A percentile compares a stretch with the other conserved stretches of the same genome.
phyloP scores from a whole-genome alignment of 352 stramenopile genomes.

The Phytophthora pini region DNA sequence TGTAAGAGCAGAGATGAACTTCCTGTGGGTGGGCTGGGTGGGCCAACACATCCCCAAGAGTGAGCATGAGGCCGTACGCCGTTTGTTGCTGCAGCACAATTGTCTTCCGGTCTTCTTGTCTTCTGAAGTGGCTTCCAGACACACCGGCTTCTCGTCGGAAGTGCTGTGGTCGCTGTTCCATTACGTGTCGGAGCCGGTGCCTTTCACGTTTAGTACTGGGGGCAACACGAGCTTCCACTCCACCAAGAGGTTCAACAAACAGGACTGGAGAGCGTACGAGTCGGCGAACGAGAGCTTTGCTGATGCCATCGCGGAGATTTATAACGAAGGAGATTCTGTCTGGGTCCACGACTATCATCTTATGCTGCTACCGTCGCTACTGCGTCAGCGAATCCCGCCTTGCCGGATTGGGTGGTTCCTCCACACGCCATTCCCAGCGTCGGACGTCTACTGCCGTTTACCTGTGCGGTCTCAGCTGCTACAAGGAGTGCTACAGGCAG shows the following conservation, averaged over 20 bases:
- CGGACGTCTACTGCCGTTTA: slow-evolving; percentile 86
- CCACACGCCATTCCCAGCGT: slow-evolving; percentile 89
- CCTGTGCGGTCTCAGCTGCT: slow-evolving; percentile 82
- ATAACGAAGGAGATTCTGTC: slow-evolving; percentile 89
- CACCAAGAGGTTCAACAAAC: slow-evolving; percentile 86
- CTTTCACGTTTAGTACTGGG: slow-evolving; percentile 50
- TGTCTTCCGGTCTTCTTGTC: slow-evolving; percentile 89
- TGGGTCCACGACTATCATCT: slow-evolving; percentile 93
- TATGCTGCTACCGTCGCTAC: slow-evolving; percentile 87
- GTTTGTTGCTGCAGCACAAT: slow-evolving; percentile 86
- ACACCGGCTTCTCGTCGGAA: slow-evolving; percentile 91
- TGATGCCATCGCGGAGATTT: slow-evolving; percentile 85
- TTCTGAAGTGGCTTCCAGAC: slow-evolving; percentile 82
- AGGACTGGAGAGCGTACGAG: slow-evolving; percentile 91
- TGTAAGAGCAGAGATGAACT: slow-evolving; percentile 67
- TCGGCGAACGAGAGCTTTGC: slow-evolving; percentile 89
- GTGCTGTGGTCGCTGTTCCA: slow-evolving; percentile 93
- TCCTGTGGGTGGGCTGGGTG: slow-evolving; percentile 91
- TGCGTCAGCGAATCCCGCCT: slow-evolving; percentile 75
- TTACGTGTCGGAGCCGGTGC: slow-evolving; percentile 84
- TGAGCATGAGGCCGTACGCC: slow-evolving; percentile 77
- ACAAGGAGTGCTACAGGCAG: slow-evolving; percentile 79
- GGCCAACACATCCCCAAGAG: slow-evolving; percentile 87
- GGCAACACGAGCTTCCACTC: slow-evolving; percentile 51
- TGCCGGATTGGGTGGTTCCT: slow-evolving; percentile 90